These are phyloP conservation scores for Mortierella sp. DNA, from an alignment of 371 early-diverging fungal species.

Conservation along the genomic window DNA sequence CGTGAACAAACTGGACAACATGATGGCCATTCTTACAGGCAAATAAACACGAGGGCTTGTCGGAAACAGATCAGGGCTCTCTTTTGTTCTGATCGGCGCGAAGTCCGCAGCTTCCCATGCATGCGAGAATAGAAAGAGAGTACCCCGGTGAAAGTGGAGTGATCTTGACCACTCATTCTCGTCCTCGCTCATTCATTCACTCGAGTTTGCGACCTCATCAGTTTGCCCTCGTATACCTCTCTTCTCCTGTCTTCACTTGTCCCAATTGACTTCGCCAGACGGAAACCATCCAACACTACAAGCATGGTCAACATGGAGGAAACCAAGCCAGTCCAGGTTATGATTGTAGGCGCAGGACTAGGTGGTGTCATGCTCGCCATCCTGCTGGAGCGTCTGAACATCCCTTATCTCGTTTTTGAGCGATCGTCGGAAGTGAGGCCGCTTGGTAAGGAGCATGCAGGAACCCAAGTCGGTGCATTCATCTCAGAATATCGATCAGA, in stretches of 20 bases:
- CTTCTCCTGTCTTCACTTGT: too few species aligned
- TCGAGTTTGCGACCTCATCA: too few species aligned
- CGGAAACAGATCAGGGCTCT: background rate
- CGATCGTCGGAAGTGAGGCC: constrained; percentile 9
- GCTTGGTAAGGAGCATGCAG: constrained; percentile 6
- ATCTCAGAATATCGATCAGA: too few species aligned
- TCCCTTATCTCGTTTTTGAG: constrained; percentile 6
- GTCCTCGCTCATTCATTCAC: too few species aligned
- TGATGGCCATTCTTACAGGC: constrained; percentile 45
- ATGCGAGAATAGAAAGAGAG: too few species aligned
- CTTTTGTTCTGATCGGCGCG: too few species aligned
- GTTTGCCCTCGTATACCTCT: too few species aligned
- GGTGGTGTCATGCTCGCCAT: constrained; percentile 29
- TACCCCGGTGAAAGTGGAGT: too few species aligned
- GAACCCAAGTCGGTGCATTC: background rate
- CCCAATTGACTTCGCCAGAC: background rate
- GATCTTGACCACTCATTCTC: too few species aligned
- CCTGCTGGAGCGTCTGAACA: constrained; percentile 14
- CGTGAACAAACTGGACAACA: constrained; percentile 32
- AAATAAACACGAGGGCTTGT: constrained; percentile 20
- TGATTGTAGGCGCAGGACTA: constrained; percentile 32
- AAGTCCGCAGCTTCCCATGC: too few species aligned
- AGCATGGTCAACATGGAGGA: background rate
- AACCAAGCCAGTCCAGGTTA: constrained; percentile 1
- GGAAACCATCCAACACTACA: too few species aligned